Base-by-base conservation (phyloP, 352 stramenopile species). In the Pythium aphanidermatum region DNA sequence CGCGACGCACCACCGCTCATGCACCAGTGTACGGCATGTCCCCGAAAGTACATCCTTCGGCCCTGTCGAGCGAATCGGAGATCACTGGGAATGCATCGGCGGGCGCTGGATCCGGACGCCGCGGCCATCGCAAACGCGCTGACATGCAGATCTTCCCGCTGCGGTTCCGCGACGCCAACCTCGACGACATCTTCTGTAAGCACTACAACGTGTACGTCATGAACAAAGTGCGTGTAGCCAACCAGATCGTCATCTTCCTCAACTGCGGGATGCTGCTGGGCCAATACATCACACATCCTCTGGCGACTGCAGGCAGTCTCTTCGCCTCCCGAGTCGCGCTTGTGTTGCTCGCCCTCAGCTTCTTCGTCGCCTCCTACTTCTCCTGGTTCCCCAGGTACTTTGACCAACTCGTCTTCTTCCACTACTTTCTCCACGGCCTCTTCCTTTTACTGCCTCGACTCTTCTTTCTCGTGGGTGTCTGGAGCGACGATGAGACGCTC, bases 141-240 rank as follows among this genome's bases (percentile, higher is more conserved):
- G 63, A 70, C 19, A 73, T 88, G 68, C 67, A 83, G 20, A 37
- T 51, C 10, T 84, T 83, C 46, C 67, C 75, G 2, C 46, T 85
- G 20, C 62, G 65, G 2, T 88, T 88, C 40, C 63, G 55, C n/a
- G 72, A 88, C 60, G 28, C 34, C 6, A 69, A 55, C 27, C 58
- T 84, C 23, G 75, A 86, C 62, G 75, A 88, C 28, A 65, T 74
- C 28, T 88, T 88, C 35, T 72, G 63, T 51, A 81, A 82, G 41
- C 75, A 88, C 54, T 88, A 78, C 61, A 83, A 77, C 25, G 45
- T 83, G 16, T 88, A 88, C 46, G 75, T 88, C 34, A 55, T 73
- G 39, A 66, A 65, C 25, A 88, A 88, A 60, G 68, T 88, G 44
- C 69, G 68, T 21, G 39, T 70, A 6, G 65, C 73, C 3, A 74